Percentiles rank a stretch among this genome's conserved stretches.
Evolutionary conservation across 1,284 basidiomycete genomes (phyloP).

Genomic region (Heterobasidion annosum): DNA sequence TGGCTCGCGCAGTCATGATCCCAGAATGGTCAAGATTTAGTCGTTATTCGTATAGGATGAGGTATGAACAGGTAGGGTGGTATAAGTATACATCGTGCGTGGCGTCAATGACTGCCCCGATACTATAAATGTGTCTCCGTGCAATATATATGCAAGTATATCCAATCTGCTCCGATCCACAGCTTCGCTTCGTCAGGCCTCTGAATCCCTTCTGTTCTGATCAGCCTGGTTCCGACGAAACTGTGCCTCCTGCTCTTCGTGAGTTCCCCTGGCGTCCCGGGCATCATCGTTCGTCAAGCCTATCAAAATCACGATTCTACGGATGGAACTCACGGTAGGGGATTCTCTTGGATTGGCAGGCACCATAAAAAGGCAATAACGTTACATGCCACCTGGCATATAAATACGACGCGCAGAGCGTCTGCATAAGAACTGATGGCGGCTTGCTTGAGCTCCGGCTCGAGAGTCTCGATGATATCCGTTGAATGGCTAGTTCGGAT

Average conservation of each 20-base stretch:
- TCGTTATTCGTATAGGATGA: too few species aligned
- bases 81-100: too few species aligned
- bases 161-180: not conserved
- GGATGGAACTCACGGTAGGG: conserved; percentile 48
- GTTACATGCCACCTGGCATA: conserved; percentile 61
- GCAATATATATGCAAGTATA: not conserved
- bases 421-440: conserved; percentile 80
- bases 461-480: conserved; percentile 66
- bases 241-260: conserved; percentile 44
- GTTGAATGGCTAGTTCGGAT: conserved; percentile 63
- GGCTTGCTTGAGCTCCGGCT: conserved; percentile 48
- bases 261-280: conserved; percentile 38
- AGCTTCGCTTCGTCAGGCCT: not conserved
- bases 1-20: not conserved
- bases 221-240: conserved; percentile 9
- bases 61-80: too few species aligned
- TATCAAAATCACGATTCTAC: conserved; percentile 4
- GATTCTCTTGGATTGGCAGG: conserved; percentile 69
- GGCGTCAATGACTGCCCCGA: too few species aligned
- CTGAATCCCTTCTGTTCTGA: not conserved
- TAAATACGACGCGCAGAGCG: conserved; percentile 81
- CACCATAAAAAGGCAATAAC: conserved; percentile 55
- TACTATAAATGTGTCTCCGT: not conserved
- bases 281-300: not conserved
- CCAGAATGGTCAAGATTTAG: not conserved